Conservation (phyloP, 2,329 filamentous ascomycete species). For the Trichoderma hamatum region DNA sequence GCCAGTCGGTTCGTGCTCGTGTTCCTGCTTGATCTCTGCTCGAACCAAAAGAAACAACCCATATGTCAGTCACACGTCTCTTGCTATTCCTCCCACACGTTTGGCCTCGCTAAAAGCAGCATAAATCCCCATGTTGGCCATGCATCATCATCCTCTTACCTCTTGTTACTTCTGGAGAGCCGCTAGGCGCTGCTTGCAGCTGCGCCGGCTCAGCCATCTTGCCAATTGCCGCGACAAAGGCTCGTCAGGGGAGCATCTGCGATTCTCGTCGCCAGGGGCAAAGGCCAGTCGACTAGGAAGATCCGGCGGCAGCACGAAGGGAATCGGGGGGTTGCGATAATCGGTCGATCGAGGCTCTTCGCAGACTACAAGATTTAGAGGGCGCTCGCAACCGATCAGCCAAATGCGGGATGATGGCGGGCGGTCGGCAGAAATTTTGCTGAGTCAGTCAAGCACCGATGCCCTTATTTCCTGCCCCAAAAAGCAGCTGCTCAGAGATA, state of each 20-base stretch:
- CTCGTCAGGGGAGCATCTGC: slow-evolving; percentile 32
- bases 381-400: slow-evolving; percentile 28
- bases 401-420: slow-evolving; percentile 35
- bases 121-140: not conserved
- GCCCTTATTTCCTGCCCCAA: slow-evolving; percentile 48
- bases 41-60: slow-evolving; percentile 1
- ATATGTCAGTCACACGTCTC: slow-evolving; percentile 5
- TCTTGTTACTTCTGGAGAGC: slow-evolving; percentile 41
- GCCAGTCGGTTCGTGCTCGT: slow-evolving; percentile 36
- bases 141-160: slow-evolving; percentile 34
- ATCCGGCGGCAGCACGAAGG: not conserved
- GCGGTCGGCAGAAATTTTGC: slow-evolving; percentile 48
- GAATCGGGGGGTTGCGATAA: slow-evolving; percentile 29
- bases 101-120: not conserved
- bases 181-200: slow-evolving; percentile 40
- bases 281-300: not conserved
- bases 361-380: slow-evolving; percentile 4
- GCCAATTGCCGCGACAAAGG: slow-evolving; percentile 38
- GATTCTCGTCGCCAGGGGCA: slow-evolving; percentile 2
- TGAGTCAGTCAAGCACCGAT: slow-evolving; percentile 43
- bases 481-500: slow-evolving; percentile 43
- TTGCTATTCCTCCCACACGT: not conserved
- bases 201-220: slow-evolving; percentile 49
- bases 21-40: slow-evolving; percentile 46
- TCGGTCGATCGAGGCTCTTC: slow-evolving; percentile 25